Evolutionary conservation across 208 protist genomes (phyloP).

Genomic region (Leishmania arabica): DNA sequence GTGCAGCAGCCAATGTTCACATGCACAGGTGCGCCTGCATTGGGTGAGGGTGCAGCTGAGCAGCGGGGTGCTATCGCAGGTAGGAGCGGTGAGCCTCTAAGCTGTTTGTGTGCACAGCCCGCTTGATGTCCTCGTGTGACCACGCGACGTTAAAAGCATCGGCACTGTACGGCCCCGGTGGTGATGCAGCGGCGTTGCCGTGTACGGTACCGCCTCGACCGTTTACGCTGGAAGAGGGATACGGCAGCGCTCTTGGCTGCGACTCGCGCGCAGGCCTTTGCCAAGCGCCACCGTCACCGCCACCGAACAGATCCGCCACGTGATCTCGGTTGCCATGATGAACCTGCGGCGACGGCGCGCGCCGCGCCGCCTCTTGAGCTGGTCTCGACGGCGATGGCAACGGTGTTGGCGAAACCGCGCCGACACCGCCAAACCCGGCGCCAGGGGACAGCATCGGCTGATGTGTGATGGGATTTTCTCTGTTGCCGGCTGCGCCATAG

Average conservation of each 20-base stretch:
- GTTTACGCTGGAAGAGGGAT: background rate
- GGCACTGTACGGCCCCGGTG: background rate
- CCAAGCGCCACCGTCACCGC: background rate
- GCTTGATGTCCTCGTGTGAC: slow-evolving; percentile 70
- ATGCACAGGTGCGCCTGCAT: background rate
- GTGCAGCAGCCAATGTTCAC: too few species aligned
- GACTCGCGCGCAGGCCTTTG: background rate
- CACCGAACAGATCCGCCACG: slow-evolving; percentile 19
- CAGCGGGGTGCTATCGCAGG: slow-evolving; percentile 17
- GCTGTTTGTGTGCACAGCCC: slow-evolving; percentile 38
- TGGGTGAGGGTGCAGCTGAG: background rate
- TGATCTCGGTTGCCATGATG: slow-evolving; percentile 11
- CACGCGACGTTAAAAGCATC: slow-evolving; percentile 25
- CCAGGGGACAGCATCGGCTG: slow-evolving; percentile 3
- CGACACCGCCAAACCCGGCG: background rate
- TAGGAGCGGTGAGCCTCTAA: slow-evolving; percentile 55
- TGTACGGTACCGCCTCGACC: background rate
- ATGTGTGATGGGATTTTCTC: slow-evolving; percentile 25
- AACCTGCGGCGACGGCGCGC: background rate
- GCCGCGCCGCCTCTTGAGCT: slow-evolving; percentile 15
- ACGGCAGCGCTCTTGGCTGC: background rate
- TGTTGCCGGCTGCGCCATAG: background rate
- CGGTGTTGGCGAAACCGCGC: slow-evolving; percentile 16
- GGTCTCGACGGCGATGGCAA: slow-evolving; percentile 22
- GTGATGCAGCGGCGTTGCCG: background rate